Evolutionary conservation across 257 asterid genomes (phyloP).

Genomic region (Solanum habrochaites): DNA sequence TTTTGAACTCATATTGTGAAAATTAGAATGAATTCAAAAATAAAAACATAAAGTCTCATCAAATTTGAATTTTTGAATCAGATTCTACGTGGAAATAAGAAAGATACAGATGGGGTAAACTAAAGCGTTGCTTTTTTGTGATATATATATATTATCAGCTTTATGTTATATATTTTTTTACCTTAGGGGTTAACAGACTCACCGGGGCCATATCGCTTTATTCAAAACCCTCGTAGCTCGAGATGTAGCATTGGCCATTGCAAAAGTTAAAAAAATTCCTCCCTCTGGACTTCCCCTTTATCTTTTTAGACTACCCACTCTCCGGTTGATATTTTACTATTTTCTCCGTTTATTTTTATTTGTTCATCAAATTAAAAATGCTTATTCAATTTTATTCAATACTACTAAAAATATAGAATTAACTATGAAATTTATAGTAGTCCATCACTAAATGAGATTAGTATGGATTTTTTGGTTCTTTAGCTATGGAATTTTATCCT

Average conservation of each 20-base stretch:
- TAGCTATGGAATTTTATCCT: background rate
- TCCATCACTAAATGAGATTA: background rate
- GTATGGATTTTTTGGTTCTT: background rate
- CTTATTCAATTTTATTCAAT: no score
- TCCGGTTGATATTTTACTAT: background rate
- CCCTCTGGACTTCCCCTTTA: slow-evolving; percentile 3
- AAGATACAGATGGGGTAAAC: background rate
- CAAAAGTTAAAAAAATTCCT: slow-evolving; percentile 5
- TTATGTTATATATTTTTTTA: background rate
- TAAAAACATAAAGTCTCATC: background rate
- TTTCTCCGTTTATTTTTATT: background rate
- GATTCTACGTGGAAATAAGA: background rate
- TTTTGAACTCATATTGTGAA: background rate
- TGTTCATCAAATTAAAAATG: background rate
- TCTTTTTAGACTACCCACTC: slow-evolving; percentile 10
- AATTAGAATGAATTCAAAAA: background rate
- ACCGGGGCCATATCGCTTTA: slow-evolving; percentile 5
- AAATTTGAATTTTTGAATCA: background rate
- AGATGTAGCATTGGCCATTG: slow-evolving; percentile 17
- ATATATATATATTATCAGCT: background rate
- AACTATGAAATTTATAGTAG: no score
- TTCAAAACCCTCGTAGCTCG: slow-evolving; percentile 4
- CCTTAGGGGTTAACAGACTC: background rate
- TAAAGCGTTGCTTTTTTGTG: background rate
- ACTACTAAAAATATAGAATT: no score